Evolutionary conservation across 164 flowering plant genomes (phyloP).

Genomic region (Dillenia suffruticosa): DNA sequence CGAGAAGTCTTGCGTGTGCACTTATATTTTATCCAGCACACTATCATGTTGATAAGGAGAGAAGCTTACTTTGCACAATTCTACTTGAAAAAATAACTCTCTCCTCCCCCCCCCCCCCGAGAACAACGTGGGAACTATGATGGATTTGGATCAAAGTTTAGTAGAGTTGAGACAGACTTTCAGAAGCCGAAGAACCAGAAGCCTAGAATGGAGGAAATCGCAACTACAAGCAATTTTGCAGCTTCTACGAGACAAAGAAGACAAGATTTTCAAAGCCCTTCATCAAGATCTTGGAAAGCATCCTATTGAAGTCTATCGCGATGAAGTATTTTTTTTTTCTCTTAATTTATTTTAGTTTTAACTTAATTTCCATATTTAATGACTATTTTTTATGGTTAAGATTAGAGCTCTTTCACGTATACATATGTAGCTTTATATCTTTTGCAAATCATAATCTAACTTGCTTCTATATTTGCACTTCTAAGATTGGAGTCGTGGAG

Average conservation of each 20-base stretch:
- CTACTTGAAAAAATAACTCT: too few species aligned
- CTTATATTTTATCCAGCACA: too few species aligned
- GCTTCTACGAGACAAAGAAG: conserved; percentile 54
- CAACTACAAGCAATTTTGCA: conserved; percentile 53
- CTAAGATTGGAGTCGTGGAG: conserved; percentile 50
- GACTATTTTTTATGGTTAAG: background rate
- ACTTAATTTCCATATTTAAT: conserved; percentile 1
- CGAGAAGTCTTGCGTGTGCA: too few species aligned
- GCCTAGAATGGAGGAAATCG: conserved; percentile 54
- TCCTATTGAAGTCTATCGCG: conserved; percentile 61
- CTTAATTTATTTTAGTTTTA: background rate
- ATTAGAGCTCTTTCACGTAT: too few species aligned
- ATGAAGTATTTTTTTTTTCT: conserved; percentile 45
- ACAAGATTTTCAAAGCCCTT: conserved; percentile 43
- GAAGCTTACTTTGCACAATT: too few species aligned
- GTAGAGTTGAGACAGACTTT: conserved; percentile 48
- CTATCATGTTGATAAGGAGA: too few species aligned
- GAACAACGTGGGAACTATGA: conserved; percentile 1
- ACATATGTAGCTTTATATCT: background rate
- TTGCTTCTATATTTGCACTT: background rate
- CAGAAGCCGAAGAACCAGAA: conserved; percentile 47
- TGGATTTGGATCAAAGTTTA: conserved; percentile 21
- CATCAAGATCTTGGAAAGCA: conserved; percentile 71
- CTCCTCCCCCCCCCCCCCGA: too few species aligned
- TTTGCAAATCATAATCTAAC: too few species aligned